phyloP scores from a whole-genome alignment of 768 basidiomycete species.

The Mycena capillaripes region DNA sequence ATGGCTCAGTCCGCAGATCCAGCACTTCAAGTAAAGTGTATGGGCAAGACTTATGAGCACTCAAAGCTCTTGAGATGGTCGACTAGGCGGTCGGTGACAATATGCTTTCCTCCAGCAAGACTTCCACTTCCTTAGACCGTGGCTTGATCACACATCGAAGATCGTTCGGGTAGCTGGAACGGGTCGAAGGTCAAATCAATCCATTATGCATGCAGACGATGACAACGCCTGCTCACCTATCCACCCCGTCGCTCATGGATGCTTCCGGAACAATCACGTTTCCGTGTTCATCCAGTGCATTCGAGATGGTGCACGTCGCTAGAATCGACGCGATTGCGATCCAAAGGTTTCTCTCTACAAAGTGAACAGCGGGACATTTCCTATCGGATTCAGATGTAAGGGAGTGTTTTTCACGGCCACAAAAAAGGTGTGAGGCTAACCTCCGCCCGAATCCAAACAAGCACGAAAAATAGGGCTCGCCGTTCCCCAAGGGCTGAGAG shows the following conservation, averaged over 20 bases:
- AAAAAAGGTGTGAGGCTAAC: not conserved
- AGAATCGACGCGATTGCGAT: slow-evolving; percentile 21
- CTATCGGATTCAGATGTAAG: not conserved
- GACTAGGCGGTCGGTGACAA: slow-evolving; percentile 14
- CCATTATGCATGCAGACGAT: slow-evolving; percentile 15
- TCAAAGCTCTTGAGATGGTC: too few species aligned
- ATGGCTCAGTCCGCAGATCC: slow-evolving; percentile 12
- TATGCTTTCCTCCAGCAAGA: slow-evolving; percentile 21
- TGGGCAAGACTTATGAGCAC: too few species aligned
- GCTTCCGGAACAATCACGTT: too few species aligned
- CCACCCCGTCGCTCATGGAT: slow-evolving; percentile 15
- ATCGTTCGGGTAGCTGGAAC: slow-evolving; percentile 21
- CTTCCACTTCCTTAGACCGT: slow-evolving; percentile 18
- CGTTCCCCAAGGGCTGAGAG: too few species aligned
- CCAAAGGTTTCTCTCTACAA: slow-evolving; percentile 14
- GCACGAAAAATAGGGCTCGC: not conserved
- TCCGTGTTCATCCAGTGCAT: slow-evolving; percentile 16
- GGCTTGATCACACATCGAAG: slow-evolving; percentile 25
- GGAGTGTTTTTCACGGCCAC: not conserved
- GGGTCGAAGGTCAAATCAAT: slow-evolving; percentile 5
- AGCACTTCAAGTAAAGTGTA: too few species aligned
- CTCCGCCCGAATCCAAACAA: slow-evolving; percentile 18
- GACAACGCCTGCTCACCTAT: slow-evolving; percentile 12
- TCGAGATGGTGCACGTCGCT: slow-evolving; percentile 13
- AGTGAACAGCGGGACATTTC: not conserved